These are phyloP conservation scores for Lactarius pseudohatsudake DNA, from an alignment of 768 basidiomycete species.

Conservation along the genomic window DNA sequence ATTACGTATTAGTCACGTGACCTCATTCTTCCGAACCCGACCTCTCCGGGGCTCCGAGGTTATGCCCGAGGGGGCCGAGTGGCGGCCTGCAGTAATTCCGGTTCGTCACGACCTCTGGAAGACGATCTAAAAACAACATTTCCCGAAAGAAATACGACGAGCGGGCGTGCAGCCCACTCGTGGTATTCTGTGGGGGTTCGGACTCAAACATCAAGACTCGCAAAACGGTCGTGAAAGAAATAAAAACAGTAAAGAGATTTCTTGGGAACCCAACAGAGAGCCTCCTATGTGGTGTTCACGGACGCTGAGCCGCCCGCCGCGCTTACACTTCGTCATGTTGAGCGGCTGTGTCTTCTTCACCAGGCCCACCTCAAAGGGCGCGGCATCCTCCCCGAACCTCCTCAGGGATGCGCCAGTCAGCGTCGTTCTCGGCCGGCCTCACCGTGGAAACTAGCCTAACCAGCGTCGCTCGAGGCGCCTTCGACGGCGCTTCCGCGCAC, in stretches of 20 bases:
- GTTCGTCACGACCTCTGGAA: no score
- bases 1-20: no score
- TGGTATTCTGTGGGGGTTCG: slow-evolving; percentile 37
- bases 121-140: slow-evolving; percentile 33
- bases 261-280: slow-evolving; percentile 47
- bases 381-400: not conserved
- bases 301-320: no score
- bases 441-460: no score
- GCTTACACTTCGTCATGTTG: slow-evolving; percentile 35
- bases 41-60: no score
- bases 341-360: slow-evolving; percentile 17
- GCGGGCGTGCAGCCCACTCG: slow-evolving; percentile 62
- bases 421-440: no score
- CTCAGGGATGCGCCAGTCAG: not conserved
- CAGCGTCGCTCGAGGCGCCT: no score
- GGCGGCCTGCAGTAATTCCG: no score
- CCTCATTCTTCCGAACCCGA: no score
- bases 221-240: slow-evolving; percentile 53
- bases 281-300: slow-evolving; percentile 47
- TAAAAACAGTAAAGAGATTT: slow-evolving; percentile 46
- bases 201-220: not conserved
- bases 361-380: not conserved
- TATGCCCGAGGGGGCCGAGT: no score
- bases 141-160: slow-evolving; percentile 68
- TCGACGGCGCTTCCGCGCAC: no score